phyloP scores from a whole-genome alignment of 2,329 filamentous ascomycete species.

The Thelonectria olida region DNA sequence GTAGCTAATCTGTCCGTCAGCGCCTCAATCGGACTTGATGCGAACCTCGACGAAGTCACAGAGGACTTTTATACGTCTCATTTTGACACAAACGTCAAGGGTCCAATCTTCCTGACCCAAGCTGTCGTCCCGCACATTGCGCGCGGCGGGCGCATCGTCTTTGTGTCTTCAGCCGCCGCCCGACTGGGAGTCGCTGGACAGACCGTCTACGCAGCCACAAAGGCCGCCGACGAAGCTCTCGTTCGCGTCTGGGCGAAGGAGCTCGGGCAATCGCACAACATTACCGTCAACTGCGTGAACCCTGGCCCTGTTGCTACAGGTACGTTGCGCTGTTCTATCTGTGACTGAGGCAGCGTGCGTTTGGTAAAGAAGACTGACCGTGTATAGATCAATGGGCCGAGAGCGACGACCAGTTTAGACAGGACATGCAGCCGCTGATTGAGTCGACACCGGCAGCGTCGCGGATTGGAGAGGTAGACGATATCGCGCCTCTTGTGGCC shows the following conservation, averaged over 20 bases:
- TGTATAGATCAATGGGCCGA: conserved; percentile 36
- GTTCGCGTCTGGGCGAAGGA: conserved; percentile 44
- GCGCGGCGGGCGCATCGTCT: conserved; percentile 44
- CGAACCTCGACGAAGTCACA: conserved; percentile 25
- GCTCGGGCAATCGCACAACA: conserved; percentile 39
- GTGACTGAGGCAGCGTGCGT: no score
- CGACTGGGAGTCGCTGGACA: conserved; percentile 40
- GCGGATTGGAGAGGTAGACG: conserved; percentile 41
- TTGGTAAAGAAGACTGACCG: no score
- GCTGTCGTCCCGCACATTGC: conserved; percentile 41
- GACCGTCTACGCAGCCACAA: conserved; percentile 46
- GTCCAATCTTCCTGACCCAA: conserved; percentile 44
- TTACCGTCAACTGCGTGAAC: conserved; percentile 45
- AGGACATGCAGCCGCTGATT: conserved; percentile 45
- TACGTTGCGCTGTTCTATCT: no score
- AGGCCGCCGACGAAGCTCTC: conserved; percentile 45
- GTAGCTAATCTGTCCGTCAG: background rate
- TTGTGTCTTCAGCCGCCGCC: conserved; percentile 44
- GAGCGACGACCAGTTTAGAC: conserved; percentile 40
- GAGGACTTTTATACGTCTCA: conserved; percentile 22
- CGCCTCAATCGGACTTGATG: conserved; percentile 24
- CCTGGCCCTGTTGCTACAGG: conserved; percentile 40
- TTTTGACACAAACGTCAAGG: conserved; percentile 35
- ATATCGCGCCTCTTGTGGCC: conserved; percentile 44
- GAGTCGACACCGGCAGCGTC: conserved; percentile 44